Conservation (phyloP, 2,329 filamentous ascomycete species). For the Xylaria sp. region DNA sequence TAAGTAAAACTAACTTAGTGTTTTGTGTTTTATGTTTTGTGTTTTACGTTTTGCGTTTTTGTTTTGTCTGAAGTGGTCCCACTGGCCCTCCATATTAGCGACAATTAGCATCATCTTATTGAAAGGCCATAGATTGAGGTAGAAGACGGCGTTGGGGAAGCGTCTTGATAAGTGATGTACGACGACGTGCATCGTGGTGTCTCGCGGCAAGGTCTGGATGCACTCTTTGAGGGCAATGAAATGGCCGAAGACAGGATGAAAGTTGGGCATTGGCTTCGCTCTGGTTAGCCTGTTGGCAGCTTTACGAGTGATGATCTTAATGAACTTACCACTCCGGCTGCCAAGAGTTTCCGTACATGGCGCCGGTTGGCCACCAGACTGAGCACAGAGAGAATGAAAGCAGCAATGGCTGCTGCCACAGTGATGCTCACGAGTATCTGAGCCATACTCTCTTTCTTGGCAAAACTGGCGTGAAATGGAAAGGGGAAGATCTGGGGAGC, state of each 20-base stretch:
- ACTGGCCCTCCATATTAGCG: no score
- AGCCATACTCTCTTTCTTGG: no score
- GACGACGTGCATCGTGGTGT: slow-evolving; percentile 38
- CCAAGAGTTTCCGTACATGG: slow-evolving; percentile 33
- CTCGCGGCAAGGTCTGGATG: slow-evolving; percentile 29
- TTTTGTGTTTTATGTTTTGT: no score
- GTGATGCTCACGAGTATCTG: neutral
- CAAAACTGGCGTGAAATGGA: no score
- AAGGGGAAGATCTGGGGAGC: neutral
- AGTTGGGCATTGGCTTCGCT: slow-evolving; percentile 38
- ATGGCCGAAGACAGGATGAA: slow-evolving; percentile 39
- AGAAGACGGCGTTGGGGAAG: slow-evolving; percentile 40
- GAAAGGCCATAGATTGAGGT: slow-evolving; percentile 43
- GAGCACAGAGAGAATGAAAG: slow-evolving; percentile 12
- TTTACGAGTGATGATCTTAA: neutral
- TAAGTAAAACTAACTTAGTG: no score
- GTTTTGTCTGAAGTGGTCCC: no score
- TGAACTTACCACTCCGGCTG: slow-evolving; percentile 24
- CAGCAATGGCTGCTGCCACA: slow-evolving; percentile 12
- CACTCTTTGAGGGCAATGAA: slow-evolving; percentile 37
- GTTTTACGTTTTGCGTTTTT: no score
- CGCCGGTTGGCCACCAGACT: slow-evolving; percentile 24
- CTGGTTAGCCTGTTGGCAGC: slow-evolving; percentile 2
- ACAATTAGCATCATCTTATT: slow-evolving; percentile 38
- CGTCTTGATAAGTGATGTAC: slow-evolving; percentile 36